Percentiles rank a stretch among this genome's conserved stretches.
Evolutionary conservation across 2,329 filamentous ascomycete species (phyloP).

Genomic region (Botrytis aclada): DNA sequence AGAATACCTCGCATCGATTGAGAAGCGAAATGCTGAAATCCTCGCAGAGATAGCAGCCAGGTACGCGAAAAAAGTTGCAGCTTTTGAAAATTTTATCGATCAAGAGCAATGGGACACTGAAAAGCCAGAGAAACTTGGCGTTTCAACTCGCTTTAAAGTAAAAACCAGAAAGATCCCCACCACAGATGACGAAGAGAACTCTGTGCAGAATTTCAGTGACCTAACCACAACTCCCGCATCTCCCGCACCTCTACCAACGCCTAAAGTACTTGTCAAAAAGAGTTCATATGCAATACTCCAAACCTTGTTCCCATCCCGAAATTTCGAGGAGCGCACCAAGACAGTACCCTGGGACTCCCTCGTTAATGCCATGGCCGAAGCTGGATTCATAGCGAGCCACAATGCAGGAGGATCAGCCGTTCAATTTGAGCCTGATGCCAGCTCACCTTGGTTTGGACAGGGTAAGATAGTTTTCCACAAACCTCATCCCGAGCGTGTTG

Average conservation of each 20-base stretch:
- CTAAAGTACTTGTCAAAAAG: not conserved
- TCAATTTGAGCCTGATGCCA: slow-evolving; percentile 5
- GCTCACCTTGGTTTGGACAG: slow-evolving; percentile 14
- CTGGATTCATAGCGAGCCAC: not conserved
- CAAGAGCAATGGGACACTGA: not conserved
- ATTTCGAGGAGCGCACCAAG: not conserved
- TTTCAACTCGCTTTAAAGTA: too few relatives aligned
- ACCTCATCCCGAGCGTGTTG: slow-evolving; percentile 17
- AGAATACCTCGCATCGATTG: not conserved
- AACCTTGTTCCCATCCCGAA: not conserved
- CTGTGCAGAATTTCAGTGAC: not conserved
- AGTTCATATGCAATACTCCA: not conserved
- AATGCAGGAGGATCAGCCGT: not conserved
- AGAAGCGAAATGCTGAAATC: not conserved
- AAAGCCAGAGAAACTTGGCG: too few relatives aligned
- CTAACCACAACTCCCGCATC: not conserved
- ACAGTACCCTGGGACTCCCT: not conserved
- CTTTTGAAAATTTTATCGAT: too few relatives aligned
- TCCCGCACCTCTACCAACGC: not conserved
- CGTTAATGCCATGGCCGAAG: not conserved
- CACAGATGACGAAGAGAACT: not conserved
- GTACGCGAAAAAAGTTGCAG: too few relatives aligned
- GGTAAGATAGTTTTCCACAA: slow-evolving; percentile 23
- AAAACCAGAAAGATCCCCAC: not conserved
- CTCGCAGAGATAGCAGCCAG: not conserved